Evolutionary conservation across 176 grass and related monocot genomes (phyloP).

Genomic region (Elymus sibiricus): DNA sequence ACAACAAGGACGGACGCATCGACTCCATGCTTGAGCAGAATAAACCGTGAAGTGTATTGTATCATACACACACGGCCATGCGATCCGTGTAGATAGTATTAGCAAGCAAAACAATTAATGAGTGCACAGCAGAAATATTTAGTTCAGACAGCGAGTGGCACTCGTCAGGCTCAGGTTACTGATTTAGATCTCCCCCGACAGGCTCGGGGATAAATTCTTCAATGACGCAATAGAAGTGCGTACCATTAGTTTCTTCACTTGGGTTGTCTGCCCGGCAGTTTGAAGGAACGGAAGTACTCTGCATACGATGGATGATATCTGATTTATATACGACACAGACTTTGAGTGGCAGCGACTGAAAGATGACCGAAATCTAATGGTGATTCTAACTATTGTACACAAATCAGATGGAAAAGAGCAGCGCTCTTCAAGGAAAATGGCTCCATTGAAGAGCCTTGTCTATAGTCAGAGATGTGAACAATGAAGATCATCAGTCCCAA

Average conservation of each 20-base stretch:
- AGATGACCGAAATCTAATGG: too few relatives aligned
- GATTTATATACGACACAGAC: too few relatives aligned
- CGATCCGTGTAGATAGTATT: neutral
- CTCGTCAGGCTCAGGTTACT: neutral
- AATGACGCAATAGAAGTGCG: neutral
- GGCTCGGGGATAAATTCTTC: neutral
- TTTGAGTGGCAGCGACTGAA: too few relatives aligned
- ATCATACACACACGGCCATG: neutral
- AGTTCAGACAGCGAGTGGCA: neutral
- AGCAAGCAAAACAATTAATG: neutral
- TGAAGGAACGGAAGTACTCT: too few relatives aligned
- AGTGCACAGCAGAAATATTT: neutral
- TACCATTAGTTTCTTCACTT: neutral
- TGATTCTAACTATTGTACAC: too few relatives aligned
- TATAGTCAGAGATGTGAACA: neutral
- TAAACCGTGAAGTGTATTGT: neutral
- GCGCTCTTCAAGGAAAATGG: neutral
- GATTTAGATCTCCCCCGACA: neutral
- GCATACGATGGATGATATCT: too few relatives aligned
- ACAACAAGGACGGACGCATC: constrained; percentile 62
- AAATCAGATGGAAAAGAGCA: too few relatives aligned
- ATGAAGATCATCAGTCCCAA: neutral
- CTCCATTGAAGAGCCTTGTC: neutral
- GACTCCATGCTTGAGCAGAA: constrained; percentile 45
- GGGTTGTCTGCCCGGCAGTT: neutral